Percentiles rank a stretch among this genome's conserved stretches.
Evolutionary conservation across 2,329 filamentous ascomycete species (phyloP).

Genomic region (Stemphylium vesicarium): DNA sequence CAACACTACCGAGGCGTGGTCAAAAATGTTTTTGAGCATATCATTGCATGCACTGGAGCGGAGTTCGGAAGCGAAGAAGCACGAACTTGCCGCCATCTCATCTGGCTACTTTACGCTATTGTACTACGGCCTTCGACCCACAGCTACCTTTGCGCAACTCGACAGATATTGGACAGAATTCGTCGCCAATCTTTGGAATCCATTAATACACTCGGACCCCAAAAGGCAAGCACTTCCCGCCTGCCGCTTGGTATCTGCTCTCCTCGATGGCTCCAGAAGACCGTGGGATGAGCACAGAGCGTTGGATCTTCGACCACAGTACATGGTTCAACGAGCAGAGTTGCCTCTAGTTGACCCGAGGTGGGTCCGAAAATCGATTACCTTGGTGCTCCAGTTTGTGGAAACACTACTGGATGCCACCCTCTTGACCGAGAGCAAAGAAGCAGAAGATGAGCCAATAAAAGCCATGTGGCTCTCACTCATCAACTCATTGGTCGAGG

Average conservation of each 20-base stretch:
- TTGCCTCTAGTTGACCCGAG: constrained; percentile 83
- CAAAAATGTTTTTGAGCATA: constrained; percentile 38
- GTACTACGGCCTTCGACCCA: constrained; percentile 67
- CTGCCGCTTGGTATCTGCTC: constrained; percentile 72
- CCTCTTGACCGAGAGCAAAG: constrained; percentile 51
- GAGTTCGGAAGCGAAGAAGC: constrained; percentile 69
- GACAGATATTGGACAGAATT: constrained; percentile 81
- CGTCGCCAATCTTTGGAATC: constrained; percentile 67
- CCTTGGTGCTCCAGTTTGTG: constrained; percentile 68
- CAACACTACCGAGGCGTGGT: constrained; percentile 56
- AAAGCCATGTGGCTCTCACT: constrained; percentile 68
- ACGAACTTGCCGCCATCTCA: constrained; percentile 65
- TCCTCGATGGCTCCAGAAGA: constrained; percentile 67
- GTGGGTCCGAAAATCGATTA: constrained; percentile 80
- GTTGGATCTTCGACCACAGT: constrained; percentile 58
- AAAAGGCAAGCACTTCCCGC: constrained; percentile 35
- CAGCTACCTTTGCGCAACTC: constrained; percentile 67
- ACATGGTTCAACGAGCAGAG: constrained; percentile 66
- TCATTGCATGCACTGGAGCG: constrained; percentile 36
- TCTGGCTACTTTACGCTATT: constrained; percentile 70
- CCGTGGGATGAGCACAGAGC: constrained; percentile 79
- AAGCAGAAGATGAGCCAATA: constrained; percentile 54
- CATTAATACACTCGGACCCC: constrained; percentile 28
- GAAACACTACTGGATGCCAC: constrained; percentile 60
- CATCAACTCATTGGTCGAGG: constrained; percentile 67